A percentile compares a stretch with the other conserved stretches of the same genome.
Evolutionary conservation across 2,329 filamentous ascomycete genomes (phyloP).

Genomic region (Xylariaceae sp.): DNA sequence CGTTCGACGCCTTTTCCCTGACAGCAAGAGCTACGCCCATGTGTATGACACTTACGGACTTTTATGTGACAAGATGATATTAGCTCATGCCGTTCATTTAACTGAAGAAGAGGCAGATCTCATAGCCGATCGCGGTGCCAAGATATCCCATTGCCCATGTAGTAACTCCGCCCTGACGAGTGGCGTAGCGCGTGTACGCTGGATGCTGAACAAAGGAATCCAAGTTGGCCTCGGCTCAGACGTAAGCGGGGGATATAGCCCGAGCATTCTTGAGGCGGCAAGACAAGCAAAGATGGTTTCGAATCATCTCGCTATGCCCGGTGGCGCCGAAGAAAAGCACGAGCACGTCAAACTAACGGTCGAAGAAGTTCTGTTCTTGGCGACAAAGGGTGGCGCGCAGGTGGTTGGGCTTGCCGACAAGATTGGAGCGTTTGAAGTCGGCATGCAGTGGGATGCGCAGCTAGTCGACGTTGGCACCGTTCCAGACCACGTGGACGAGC

Average conservation of each 20-base stretch:
- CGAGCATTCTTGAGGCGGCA: constrained; percentile 63
- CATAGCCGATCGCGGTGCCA: constrained; percentile 57
- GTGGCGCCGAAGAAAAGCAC: constrained; percentile 24
- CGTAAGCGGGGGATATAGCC: constrained; percentile 80
- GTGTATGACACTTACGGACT: constrained; percentile 75
- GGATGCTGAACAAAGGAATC: constrained; percentile 69
- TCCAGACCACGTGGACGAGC: constrained; percentile 36
- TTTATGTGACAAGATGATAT: constrained; percentile 67
- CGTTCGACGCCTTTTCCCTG: constrained; percentile 67
- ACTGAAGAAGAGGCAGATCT: constrained; percentile 61
- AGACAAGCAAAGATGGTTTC: constrained; percentile 77
- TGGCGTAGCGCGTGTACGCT: constrained; percentile 71
- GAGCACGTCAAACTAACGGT: constrained; percentile 68
- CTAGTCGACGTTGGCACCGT: constrained; percentile 62
- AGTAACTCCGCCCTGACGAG: constrained; percentile 80
- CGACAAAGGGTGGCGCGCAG: constrained; percentile 79
- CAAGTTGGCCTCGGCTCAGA: constrained; percentile 86
- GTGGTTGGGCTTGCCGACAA: constrained; percentile 69
- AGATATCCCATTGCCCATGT: constrained; percentile 81
- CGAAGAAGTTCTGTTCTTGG: constrained; percentile 81
- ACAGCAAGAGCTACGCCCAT: constrained; percentile 59
- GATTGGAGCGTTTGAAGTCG: constrained; percentile 78
- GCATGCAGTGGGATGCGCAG: constrained; percentile 90
- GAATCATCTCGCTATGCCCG: constrained; percentile 61
- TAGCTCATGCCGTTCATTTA: constrained; percentile 83